Percentiles rank a stretch among this genome's conserved stretches.
Conservation (phyloP, 176 grass and related monocot species). For the Lolium rigidum region DNA sequence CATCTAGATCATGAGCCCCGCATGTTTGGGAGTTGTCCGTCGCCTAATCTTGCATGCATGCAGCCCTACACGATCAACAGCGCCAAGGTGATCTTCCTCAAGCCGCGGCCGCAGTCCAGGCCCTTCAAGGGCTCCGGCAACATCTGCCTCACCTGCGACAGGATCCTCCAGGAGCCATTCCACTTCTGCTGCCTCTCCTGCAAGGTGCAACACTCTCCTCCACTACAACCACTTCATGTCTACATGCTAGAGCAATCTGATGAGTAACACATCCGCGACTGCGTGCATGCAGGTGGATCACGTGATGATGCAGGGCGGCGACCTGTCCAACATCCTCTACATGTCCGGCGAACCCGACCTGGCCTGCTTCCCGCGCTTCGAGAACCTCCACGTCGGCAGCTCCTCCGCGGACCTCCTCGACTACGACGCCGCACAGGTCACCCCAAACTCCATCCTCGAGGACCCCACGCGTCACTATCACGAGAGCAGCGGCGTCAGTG, state of each 20-base stretch:
- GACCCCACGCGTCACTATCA: slow-evolving; percentile 7
- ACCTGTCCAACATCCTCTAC: slow-evolving; percentile 93
- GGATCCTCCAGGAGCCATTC: slow-evolving; percentile 99
- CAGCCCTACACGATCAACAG: slow-evolving; percentile 99
- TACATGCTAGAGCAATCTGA: neutral
- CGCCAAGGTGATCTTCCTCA: slow-evolving; percentile 96
- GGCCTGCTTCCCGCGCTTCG: slow-evolving; percentile 68
- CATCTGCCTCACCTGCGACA: slow-evolving; percentile 89
- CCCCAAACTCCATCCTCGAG: slow-evolving; percentile 71
- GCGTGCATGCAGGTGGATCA: slow-evolving; percentile 78
- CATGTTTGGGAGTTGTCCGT: neutral
- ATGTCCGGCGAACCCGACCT: slow-evolving; percentile 69
- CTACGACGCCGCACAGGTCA: slow-evolving; percentile 54
- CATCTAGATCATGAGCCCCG: too few relatives aligned
- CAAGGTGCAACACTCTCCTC: slow-evolving; percentile 59
- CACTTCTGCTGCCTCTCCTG: slow-evolving; percentile 98
- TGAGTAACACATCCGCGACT: neutral
- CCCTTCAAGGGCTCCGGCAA: slow-evolving; percentile 97
- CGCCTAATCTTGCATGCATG: neutral
- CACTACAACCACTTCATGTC: neutral
- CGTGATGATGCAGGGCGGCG: slow-evolving; percentile 82
- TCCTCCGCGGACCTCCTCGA: slow-evolving; percentile 47
- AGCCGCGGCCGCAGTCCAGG: slow-evolving; percentile 92
- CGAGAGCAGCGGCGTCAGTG: neutral
- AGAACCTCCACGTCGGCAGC: slow-evolving; percentile 80